A percentile compares a stretch with the other conserved stretches of the same genome.
Evolutionary conservation across 2,329 filamentous ascomycete genomes (phyloP).

Genomic region (Fusarium caatingaense): DNA sequence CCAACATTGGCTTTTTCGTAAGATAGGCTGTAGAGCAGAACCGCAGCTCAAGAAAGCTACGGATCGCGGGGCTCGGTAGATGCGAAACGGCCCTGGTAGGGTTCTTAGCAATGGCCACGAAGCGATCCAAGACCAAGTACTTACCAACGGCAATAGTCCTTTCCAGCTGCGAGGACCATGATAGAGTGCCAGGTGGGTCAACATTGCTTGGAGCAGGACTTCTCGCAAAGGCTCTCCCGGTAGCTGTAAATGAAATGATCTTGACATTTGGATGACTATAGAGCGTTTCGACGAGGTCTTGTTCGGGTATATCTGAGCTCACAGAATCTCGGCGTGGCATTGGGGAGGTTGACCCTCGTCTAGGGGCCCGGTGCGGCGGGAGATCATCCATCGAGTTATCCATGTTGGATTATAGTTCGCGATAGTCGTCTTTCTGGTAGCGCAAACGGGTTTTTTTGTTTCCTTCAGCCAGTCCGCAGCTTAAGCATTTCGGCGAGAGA

Average conservation of each 20-base stretch:
- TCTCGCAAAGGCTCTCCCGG: slow-evolving; percentile 47
- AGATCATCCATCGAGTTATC: slow-evolving; percentile 34
- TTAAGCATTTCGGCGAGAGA: slow-evolving; percentile 42
- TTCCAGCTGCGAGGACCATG: slow-evolving; percentile 81
- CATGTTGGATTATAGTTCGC: slow-evolving; percentile 30
- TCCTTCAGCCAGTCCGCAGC: slow-evolving; percentile 25
- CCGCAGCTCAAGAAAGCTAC: slow-evolving; percentile 91
- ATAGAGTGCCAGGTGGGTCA: slow-evolving; percentile 70
- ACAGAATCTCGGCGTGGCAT: slow-evolving; percentile 39
- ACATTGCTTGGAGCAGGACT: slow-evolving; percentile 51
- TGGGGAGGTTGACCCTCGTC: slow-evolving; percentile 56
- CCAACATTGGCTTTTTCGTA: slow-evolving; percentile 94
- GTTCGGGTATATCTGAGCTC: slow-evolving; percentile 41
- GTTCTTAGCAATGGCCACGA: neutral
- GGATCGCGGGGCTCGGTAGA: slow-evolving; percentile 87
- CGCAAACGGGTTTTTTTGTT: slow-evolving; percentile 1
- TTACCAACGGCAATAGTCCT: slow-evolving; percentile 82
- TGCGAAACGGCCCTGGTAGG: slow-evolving; percentile 74
- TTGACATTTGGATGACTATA: slow-evolving; percentile 79
- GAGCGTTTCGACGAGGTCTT: slow-evolving; percentile 70
- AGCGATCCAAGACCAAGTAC: slow-evolving; percentile 33
- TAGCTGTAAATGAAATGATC: slow-evolving; percentile 68
- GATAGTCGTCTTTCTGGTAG: slow-evolving; percentile 16
- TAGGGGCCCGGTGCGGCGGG: slow-evolving; percentile 47
- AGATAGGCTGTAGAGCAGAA: slow-evolving; percentile 83